Evolutionary conservation across 192 early-diverging fungal genomes (phyloP).

Genomic region (Polychytrium aggregatum): DNA sequence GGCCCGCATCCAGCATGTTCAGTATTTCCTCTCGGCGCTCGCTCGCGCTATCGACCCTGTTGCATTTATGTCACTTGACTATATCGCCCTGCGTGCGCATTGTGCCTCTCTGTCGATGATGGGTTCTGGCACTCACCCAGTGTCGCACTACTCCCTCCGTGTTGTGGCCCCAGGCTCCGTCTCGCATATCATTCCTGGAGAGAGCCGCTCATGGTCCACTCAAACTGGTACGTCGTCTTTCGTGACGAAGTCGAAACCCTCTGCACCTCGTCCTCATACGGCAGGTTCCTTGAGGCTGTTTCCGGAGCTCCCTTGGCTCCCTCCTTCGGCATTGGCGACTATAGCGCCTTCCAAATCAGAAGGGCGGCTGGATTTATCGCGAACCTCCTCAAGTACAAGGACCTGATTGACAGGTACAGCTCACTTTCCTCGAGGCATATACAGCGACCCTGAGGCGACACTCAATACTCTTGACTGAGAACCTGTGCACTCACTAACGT

Average conservation of each 20-base stretch:
- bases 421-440: too few species aligned
- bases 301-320: background rate
- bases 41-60: too few species aligned
- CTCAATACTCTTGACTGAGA: background rate
- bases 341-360: conserved; percentile 65
- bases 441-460: background rate
- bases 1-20: too few species aligned
- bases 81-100: too few species aligned
- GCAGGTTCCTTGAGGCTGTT: background rate
- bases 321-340: conserved; percentile 17
- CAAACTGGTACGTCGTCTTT: conserved; percentile 76
- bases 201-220: conserved; percentile 70
- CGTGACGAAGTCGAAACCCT: conserved; percentile 48
- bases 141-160: too few species aligned
- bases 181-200: conserved; percentile 78
- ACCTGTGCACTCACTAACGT: background rate
- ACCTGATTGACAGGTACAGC: conserved; percentile 49
- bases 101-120: too few species aligned
- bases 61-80: too few species aligned
- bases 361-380: conserved; percentile 66
- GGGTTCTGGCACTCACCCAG: too few species aligned
- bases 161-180: too few species aligned
- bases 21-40: too few species aligned
- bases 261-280: conserved; percentile 15
- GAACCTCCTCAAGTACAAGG: conserved; percentile 61